A percentile compares a stretch with the other conserved stretches of the same genome.
Evolutionary conservation across 164 flowering plant species (phyloP).

Genomic region (Paratinospora sagittata): DNA sequence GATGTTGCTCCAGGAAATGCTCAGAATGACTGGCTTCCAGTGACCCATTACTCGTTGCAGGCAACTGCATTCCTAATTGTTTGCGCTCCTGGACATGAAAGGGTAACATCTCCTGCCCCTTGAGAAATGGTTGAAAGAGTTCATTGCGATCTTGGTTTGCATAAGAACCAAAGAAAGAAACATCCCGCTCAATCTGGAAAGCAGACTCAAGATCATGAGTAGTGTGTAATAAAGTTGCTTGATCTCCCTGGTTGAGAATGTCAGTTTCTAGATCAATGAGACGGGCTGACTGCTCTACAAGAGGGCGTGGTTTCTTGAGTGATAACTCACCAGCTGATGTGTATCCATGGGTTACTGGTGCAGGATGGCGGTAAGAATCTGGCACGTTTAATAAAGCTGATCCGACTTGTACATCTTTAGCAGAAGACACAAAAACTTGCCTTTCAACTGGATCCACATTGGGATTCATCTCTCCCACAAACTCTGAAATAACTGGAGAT

Average conservation of each 20-base stretch:
- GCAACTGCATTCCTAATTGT: conserved; percentile 35
- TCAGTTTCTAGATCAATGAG: conserved; percentile 45
- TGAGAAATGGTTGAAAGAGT: conserved; percentile 44
- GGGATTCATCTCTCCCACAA: conserved; percentile 23
- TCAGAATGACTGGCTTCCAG: conserved; percentile 35
- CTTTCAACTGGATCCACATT: conserved; percentile 22
- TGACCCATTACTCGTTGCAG: conserved; percentile 26
- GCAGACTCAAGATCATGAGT: conserved; percentile 16
- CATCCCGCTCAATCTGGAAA: conserved; percentile 21
- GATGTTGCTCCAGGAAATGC: conserved; percentile 44
- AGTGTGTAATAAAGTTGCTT: conserved; percentile 24
- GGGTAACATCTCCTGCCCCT: conserved; percentile 28
- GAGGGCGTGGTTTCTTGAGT: conserved; percentile 30
- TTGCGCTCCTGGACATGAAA: conserved; percentile 39
- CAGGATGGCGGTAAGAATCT: conserved; percentile 32
- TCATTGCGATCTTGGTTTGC: conserved; percentile 43
- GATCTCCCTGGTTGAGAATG: conserved; percentile 25
- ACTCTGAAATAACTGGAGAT: conserved; percentile 24
- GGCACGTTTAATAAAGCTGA: conserved; percentile 13
- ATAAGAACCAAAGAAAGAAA: conserved; percentile 36
- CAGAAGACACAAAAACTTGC: conserved; percentile 28
- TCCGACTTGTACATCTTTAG: conserved; percentile 29
- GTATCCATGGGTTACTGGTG: conserved; percentile 32
- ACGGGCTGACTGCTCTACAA: conserved; percentile 23
- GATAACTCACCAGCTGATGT: conserved; percentile 33